Evolutionary conservation across 306 rosid species (phyloP).

Genomic region (Sesbania bispinosa): DNA sequence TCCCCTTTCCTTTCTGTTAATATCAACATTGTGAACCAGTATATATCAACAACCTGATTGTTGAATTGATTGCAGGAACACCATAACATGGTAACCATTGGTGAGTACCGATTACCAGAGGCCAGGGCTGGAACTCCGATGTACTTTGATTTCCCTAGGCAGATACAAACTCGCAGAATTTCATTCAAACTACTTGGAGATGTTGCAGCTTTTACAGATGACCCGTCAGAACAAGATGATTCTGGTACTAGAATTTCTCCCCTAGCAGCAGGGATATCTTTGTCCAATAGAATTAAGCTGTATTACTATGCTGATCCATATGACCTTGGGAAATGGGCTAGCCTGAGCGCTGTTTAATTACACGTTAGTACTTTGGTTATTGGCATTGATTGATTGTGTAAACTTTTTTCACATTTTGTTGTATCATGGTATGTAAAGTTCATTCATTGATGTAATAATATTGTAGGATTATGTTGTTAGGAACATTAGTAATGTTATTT

Average conservation of each 20-base stretch:
- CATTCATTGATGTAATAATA: constrained; percentile 51
- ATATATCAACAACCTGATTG: constrained; percentile 5
- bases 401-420: constrained; percentile 30
- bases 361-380: neutral
- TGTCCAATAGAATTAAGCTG: constrained; percentile 72
- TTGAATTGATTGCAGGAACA: constrained; percentile 57
- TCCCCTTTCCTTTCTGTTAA: neutral
- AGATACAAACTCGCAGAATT: constrained; percentile 66
- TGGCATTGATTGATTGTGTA: constrained; percentile 31
- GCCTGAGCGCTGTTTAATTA: constrained; percentile 72
- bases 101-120: constrained; percentile 91
- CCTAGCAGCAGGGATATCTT: constrained; percentile 69
- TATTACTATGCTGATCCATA: constrained; percentile 83
- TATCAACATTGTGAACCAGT: neutral
- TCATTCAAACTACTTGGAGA: constrained; percentile 84
- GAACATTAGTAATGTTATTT: neutral
- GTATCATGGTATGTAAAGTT: constrained; percentile 40
- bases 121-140: constrained; percentile 76
- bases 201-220: constrained; percentile 77
- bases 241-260: constrained; percentile 44
- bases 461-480: constrained; percentile 26
- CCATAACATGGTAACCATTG: constrained; percentile 56
- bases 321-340: constrained; percentile 96
- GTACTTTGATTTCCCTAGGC: constrained; percentile 88
- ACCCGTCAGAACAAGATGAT: constrained; percentile 80